A percentile compares a stretch with the other conserved stretches of the same genome.
Evolutionary conservation across 352 stramenopile species (phyloP).

Genomic region (Poterioochromonas sp.): DNA sequence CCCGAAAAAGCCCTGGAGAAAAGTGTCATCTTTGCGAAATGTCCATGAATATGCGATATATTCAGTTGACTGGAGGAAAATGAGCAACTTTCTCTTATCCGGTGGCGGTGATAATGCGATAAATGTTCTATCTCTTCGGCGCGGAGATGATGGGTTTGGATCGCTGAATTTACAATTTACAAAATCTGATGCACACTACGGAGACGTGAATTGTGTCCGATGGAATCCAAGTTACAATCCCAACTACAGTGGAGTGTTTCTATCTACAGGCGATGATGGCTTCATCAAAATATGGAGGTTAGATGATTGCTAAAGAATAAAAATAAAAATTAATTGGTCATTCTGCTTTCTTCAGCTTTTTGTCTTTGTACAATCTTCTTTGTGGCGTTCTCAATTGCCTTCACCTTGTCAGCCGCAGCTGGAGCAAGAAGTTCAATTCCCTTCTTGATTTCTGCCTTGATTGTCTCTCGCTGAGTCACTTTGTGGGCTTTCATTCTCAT

Average conservation of each 20-base stretch:
- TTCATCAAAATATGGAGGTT: slow-evolving; percentile 57
- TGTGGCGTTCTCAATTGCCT: slow-evolving; percentile 37
- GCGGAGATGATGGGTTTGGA: slow-evolving; percentile 52
- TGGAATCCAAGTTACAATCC: slow-evolving; percentile 53
- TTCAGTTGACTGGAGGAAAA: slow-evolving; percentile 75
- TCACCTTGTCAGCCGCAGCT: slow-evolving; percentile 58
- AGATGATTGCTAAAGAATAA: not conserved
- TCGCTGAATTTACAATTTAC: slow-evolving; percentile 48
- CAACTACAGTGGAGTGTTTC: slow-evolving; percentile 48
- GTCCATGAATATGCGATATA: slow-evolving; percentile 77
- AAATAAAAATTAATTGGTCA: not conserved
- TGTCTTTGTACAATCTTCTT: not conserved
- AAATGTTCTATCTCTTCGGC: slow-evolving; percentile 62
- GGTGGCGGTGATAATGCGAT: slow-evolving; percentile 79
- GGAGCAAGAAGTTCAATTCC: slow-evolving; percentile 66
- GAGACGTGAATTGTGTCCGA: slow-evolving; percentile 70
- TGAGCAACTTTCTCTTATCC: slow-evolving; percentile 71
- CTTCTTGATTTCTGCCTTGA: slow-evolving; percentile 68
- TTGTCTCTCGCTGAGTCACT: slow-evolving; percentile 61
- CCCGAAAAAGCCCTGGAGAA: slow-evolving; percentile 37
- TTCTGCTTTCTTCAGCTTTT: not conserved
- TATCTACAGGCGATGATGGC: slow-evolving; percentile 56
- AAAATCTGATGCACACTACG: slow-evolving; percentile 50
- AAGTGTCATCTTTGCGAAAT: not conserved
- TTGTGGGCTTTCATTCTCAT: slow-evolving; percentile 40